Conservation (phyloP, 306 rosid genomes). For the Trifolium dubium region DNA sequence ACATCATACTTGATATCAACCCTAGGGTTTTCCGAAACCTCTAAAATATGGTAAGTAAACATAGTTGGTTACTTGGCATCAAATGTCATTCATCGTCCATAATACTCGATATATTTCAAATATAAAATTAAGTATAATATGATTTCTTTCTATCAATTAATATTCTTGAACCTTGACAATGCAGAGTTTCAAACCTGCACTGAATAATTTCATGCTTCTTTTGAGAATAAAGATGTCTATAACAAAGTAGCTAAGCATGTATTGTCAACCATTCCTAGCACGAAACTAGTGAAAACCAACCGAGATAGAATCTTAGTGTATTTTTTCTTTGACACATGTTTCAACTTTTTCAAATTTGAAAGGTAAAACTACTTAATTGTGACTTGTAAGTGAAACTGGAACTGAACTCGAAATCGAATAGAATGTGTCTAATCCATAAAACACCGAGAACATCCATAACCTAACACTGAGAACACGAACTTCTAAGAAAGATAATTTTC, state of each 20-base stretch:
- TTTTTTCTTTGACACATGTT: not conserved
- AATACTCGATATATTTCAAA: not conserved
- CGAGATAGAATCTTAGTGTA: not conserved
- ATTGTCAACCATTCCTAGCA: conserved; percentile 11
- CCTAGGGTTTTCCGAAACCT: not conserved
- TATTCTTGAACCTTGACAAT: conserved; percentile 9
- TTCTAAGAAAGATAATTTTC: not conserved
- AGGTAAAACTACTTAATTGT: not conserved
- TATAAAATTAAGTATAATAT: not conserved
- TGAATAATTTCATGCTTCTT: not conserved
- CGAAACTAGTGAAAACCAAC: not conserved
- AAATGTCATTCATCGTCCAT: conserved; percentile 17
- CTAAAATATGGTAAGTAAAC: conserved; percentile 1
- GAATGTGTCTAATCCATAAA: not conserved
- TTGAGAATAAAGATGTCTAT: not conserved
- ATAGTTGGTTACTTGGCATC: conserved; percentile 8
- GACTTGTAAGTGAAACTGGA: not conserved
- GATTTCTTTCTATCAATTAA: conserved; percentile 4
- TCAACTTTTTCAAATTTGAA: not conserved
- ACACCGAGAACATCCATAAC: not conserved
- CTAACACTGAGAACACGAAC: conserved; percentile 3
- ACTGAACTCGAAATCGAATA: not conserved
- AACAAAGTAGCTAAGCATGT: not conserved
- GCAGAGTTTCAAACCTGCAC: not conserved
- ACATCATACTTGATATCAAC: conserved; percentile 13